These are phyloP conservation scores for Colletotrichum euphorbiae DNA, from an alignment of 2,329 filamentous ascomycete genomes.

Conservation along the genomic window DNA sequence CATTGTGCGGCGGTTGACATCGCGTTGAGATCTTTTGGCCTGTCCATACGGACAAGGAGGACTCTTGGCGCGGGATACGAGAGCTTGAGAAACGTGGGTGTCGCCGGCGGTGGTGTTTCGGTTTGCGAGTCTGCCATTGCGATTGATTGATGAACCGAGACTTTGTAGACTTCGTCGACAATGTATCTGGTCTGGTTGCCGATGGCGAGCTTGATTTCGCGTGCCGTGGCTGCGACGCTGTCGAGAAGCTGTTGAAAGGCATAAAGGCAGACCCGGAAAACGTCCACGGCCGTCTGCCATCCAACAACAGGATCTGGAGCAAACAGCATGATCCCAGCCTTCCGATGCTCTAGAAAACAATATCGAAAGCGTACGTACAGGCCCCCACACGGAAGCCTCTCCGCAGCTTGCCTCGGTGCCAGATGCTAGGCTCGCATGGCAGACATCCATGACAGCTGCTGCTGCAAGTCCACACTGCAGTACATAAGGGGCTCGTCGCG, in stretches of 20 bases:
- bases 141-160: not conserved
- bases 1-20: slow-evolving; percentile 54
- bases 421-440: not conserved
- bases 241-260: not conserved
- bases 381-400: not conserved
- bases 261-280: not conserved
- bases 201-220: not conserved
- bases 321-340: not conserved
- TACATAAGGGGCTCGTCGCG: not conserved
- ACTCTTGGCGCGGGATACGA: slow-evolving; percentile 56
- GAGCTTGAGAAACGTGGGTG: slow-evolving; percentile 48
- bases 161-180: too few relatives aligned
- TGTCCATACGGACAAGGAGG: slow-evolving; percentile 54
- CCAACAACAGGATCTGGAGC: not conserved
- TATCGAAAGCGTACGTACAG: not conserved
- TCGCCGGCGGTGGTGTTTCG: slow-evolving; percentile 48
- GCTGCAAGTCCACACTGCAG: not conserved
- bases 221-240: not conserved
- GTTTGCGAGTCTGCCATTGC: slow-evolving; percentile 41
- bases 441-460: not conserved
- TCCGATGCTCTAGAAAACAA: not conserved
- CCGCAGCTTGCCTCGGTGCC: slow-evolving; percentile 4
- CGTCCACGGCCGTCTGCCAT: not conserved
- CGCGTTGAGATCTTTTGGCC: slow-evolving; percentile 54
- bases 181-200: too few relatives aligned